Conservation (phyloP, 352 stramenopile genomes). For the Albugo laibachii region DNA sequence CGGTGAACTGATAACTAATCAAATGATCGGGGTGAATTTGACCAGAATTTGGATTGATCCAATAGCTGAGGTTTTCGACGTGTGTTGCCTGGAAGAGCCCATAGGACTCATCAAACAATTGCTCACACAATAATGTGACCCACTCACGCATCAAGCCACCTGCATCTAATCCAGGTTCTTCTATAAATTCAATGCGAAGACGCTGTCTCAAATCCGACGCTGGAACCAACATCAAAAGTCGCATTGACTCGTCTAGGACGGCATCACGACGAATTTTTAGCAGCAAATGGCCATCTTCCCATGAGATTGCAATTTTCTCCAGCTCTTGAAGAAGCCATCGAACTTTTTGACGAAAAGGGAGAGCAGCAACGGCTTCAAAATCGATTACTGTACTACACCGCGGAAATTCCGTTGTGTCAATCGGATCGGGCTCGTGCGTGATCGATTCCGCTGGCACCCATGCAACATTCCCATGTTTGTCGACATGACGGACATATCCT, state of each 20-base stretch:
- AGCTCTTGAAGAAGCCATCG: constrained; percentile 62
- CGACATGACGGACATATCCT: constrained; percentile 53
- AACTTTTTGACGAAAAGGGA: constrained; percentile 52
- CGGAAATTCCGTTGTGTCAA: constrained; percentile 56
- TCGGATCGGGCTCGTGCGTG: constrained; percentile 32
- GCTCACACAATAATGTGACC: constrained; percentile 52
- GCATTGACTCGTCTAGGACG: constrained; percentile 61
- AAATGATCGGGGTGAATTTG: constrained; percentile 51
- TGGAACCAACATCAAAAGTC: constrained; percentile 58
- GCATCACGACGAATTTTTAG: constrained; percentile 60
- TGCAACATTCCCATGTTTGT: constrained; percentile 38
- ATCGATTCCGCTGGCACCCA: constrained; percentile 53
- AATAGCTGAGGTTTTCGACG: constrained; percentile 60
- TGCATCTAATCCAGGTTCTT: constrained; percentile 53
- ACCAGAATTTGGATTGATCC: constrained; percentile 58
- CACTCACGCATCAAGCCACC: constrained; percentile 62
- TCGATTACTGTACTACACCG: constrained; percentile 51
- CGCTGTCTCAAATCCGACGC: constrained; percentile 44
- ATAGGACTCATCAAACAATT: constrained; percentile 59
- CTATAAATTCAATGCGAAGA: constrained; percentile 68
- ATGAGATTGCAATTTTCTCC: constrained; percentile 49
- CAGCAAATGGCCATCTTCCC: constrained; percentile 59
- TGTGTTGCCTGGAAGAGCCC: constrained; percentile 53
- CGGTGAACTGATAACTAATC: constrained; percentile 55
- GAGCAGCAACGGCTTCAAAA: constrained; percentile 46